Conservation (phyloP, 1,139 yeast genomes). For the Scheffersomyces titani region DNA sequence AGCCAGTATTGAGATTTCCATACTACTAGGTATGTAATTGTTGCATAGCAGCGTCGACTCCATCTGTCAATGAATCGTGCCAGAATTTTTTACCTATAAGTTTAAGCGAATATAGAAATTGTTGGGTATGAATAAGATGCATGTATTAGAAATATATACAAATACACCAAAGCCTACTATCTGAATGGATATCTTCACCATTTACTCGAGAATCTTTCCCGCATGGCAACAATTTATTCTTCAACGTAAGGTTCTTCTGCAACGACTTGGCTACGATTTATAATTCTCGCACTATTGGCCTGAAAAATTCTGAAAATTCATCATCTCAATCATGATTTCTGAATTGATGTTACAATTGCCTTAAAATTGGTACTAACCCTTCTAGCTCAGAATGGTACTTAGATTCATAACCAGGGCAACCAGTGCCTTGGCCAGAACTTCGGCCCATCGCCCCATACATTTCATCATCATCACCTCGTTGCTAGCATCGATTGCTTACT, state of each 20-base stretch:
- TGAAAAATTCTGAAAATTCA: neutral
- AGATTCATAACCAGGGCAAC: constrained; percentile 32
- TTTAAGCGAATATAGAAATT: too few relatives aligned
- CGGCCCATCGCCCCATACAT: constrained; percentile 89
- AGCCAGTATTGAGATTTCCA: neutral
- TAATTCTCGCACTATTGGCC: neutral
- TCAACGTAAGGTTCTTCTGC: neutral
- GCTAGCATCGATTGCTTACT: constrained; percentile 78
- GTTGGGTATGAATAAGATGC: neutral
- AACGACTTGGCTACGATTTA: neutral
- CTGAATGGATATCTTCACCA: neutral
- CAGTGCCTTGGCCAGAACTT: constrained; percentile 55
- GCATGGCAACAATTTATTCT: neutral
- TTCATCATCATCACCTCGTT: constrained; percentile 73
- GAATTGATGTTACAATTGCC: neutral
- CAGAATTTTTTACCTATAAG: neutral
- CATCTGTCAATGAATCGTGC: neutral
- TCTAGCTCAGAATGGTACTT: constrained; percentile 19
- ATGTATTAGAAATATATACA: neutral
- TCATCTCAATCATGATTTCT: too few relatives aligned
- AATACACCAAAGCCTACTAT: neutral
- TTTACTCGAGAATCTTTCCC: neutral
- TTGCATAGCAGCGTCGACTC: neutral
- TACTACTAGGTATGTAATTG: neutral
- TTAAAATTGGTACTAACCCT: neutral